Percentiles rank a stretch among this genome's conserved stretches.
Conservation (phyloP, 148 eudicot genomes). For the Persicaria tinctoria region DNA sequence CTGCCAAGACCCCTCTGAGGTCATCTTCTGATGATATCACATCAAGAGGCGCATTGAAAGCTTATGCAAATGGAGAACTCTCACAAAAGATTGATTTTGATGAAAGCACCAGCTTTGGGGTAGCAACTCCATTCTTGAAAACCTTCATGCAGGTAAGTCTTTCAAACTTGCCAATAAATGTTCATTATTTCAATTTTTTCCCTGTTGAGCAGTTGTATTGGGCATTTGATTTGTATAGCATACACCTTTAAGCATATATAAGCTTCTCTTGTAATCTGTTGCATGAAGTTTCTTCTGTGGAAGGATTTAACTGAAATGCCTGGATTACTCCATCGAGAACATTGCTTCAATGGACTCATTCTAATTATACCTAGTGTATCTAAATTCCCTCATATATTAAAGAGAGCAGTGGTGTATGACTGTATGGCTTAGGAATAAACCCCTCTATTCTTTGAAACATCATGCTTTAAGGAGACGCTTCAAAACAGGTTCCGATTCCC, state of each 20-base stretch:
- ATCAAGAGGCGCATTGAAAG: slow-evolving; percentile 63
- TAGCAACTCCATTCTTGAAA: slow-evolving; percentile 83
- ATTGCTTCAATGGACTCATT: background rate
- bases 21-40: slow-evolving; percentile 53
- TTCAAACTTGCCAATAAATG: background rate
- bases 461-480: background rate
- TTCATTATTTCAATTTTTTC: background rate
- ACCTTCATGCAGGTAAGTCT: slow-evolving; percentile 84
- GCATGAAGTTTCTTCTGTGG: background rate
- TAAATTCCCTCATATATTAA: background rate
- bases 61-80: slow-evolving; percentile 55
- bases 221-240: too few relatives aligned
- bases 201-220: background rate
- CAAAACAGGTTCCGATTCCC: background rate
- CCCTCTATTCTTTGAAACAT: background rate
- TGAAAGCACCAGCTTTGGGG: slow-evolving; percentile 69
- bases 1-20: slow-evolving; percentile 50
- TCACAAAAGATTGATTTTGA: slow-evolving; percentile 60
- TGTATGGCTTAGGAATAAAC: background rate
- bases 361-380: background rate
- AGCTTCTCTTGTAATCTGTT: background rate
- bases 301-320: background rate
- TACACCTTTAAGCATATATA: too few relatives aligned
- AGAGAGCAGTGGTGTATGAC: background rate
- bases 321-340: background rate